A percentile compares a stretch with the other conserved stretches of the same genome.
Evolutionary conservation across 2,329 filamentous ascomycete species (phyloP).

Genomic region (Coniochaeta pulveracea): DNA sequence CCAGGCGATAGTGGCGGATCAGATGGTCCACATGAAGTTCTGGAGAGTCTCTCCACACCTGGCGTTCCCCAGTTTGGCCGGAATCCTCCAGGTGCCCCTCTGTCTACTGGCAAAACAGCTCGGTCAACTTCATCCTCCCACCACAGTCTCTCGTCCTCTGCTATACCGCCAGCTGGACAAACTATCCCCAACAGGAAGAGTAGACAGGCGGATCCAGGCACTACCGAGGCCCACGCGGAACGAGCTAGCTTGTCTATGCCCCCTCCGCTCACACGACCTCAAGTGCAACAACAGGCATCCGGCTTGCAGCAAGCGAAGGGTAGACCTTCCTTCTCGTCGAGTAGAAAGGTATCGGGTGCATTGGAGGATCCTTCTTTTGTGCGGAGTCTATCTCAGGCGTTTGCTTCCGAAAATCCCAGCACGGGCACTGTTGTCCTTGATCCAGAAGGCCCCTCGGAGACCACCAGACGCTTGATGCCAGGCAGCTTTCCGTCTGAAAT

Average conservation of each 20-base stretch:
- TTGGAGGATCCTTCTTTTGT: conserved; percentile 18
- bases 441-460: conserved; percentile 10
- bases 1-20: no score
- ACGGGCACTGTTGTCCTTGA: conserved; percentile 14
- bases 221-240: conserved; percentile 44
- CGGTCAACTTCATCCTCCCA: conserved; percentile 17
- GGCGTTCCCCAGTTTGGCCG: conserved; percentile 1
- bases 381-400: conserved; percentile 9
- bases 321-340: conserved; percentile 26
- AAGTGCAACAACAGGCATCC: conserved; percentile 1
- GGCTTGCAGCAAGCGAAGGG: conserved; percentile 19
- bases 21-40: no score
- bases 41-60: conserved; percentile 11
- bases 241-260: conserved; percentile 55
- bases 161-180: no score
- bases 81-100: conserved; percentile 12
- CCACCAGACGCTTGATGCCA: conserved; percentile 33
- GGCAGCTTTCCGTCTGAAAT: conserved; percentile 15
- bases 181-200: conserved; percentile 39
- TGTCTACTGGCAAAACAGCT: not conserved
- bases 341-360: conserved; percentile 29
- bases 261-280: conserved; percentile 30
- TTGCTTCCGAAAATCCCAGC: conserved; percentile 7
- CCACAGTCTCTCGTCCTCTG: conserved; percentile 30
- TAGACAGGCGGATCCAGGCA: conserved; percentile 47